These are phyloP conservation scores for Stylonectria norvegica DNA, from an alignment of 2,329 filamentous ascomycete species.

Conservation along the genomic window DNA sequence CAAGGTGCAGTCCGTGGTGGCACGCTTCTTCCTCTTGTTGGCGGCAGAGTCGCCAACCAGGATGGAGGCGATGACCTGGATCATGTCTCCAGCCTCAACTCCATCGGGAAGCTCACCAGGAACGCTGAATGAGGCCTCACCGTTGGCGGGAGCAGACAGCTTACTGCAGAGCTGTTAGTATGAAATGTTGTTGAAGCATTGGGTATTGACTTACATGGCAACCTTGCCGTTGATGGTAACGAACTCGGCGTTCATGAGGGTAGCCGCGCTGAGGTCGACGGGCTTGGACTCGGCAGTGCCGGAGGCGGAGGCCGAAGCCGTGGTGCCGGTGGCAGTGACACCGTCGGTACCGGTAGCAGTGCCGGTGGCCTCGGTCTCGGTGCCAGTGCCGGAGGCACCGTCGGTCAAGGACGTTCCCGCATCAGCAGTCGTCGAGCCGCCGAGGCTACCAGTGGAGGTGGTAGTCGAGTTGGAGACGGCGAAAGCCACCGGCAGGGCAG, in stretches of 20 bases:
- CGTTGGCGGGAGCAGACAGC: slow-evolving; percentile 4
- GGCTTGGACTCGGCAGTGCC: not conserved
- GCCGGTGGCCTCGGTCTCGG: not conserved
- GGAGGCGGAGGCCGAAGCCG: not conserved
- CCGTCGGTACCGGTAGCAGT: not conserved
- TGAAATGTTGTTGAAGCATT: not conserved
- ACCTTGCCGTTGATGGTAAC: slow-evolving; percentile 3
- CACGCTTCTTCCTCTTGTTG: not conserved
- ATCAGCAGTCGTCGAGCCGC: not conserved
- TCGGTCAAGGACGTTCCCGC: too few relatives aligned
- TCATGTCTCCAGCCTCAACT: slow-evolving; percentile 1
- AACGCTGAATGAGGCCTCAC: slow-evolving; percentile 7
- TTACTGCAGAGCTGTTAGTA: slow-evolving; percentile 3
- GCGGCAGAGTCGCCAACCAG: slow-evolving; percentile 1
- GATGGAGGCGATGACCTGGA: slow-evolving; percentile 5
- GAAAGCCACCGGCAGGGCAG: too few relatives aligned
- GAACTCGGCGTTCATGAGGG: slow-evolving; percentile 4
- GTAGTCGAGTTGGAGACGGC: too few relatives aligned
- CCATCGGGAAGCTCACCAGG: slow-evolving; percentile 1
- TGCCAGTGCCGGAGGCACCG: not conserved
- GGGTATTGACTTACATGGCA: slow-evolving; percentile 6
- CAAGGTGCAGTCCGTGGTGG: slow-evolving; percentile 3
- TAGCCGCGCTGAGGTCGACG: slow-evolving; percentile 5
- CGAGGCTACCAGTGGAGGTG: not conserved
- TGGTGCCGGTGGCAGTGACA: not conserved